A percentile compares a stretch with the other conserved stretches of the same genome.
Evolutionary conservation across 2,329 filamentous ascomycete species (phyloP).

Genomic region (Leptographium radiaticola): DNA sequence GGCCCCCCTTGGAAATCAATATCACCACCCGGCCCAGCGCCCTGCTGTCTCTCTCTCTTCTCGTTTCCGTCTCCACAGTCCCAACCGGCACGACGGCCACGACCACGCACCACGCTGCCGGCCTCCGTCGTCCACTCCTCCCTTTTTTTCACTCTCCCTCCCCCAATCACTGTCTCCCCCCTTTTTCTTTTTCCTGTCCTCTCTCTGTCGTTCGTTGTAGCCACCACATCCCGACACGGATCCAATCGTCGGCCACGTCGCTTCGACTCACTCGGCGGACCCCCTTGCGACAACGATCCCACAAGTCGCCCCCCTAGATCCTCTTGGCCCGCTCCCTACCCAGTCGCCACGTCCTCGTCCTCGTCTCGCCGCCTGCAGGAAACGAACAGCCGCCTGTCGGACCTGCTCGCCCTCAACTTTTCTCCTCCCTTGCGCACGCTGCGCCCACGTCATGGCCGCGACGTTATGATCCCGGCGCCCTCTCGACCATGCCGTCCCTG

Average conservation of each 20-base stretch:
- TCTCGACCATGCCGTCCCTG: slow-evolving; percentile 18
- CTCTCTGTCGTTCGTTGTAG: too few relatives aligned
- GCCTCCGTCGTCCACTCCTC: background rate
- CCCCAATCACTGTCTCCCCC: too few relatives aligned
- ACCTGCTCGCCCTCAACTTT: background rate
- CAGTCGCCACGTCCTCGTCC: too few relatives aligned
- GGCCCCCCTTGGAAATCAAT: background rate
- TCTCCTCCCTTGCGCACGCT: slow-evolving; percentile 3
- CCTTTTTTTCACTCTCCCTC: background rate
- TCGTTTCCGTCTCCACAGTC: background rate
- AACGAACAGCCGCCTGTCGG: background rate
- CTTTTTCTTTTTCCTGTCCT: too few relatives aligned
- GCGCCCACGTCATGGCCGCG: slow-evolving; percentile 13
- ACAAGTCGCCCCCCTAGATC: too few relatives aligned
- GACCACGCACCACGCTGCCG: background rate
- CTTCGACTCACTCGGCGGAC: too few relatives aligned
- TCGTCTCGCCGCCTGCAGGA: too few relatives aligned
- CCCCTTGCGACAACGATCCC: too few relatives aligned
- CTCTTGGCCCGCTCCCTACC: too few relatives aligned
- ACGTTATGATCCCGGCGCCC: slow-evolving; percentile 13
- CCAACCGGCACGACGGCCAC: background rate
- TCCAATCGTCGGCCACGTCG: too few relatives aligned
- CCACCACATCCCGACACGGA: too few relatives aligned
- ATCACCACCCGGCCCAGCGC: background rate
- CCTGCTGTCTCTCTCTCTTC: background rate